A percentile compares a stretch with the other conserved stretches of the same genome.
phyloP scores from a whole-genome alignment of 2,329 filamentous ascomycete species.

The Diaporthe sp. region DNA sequence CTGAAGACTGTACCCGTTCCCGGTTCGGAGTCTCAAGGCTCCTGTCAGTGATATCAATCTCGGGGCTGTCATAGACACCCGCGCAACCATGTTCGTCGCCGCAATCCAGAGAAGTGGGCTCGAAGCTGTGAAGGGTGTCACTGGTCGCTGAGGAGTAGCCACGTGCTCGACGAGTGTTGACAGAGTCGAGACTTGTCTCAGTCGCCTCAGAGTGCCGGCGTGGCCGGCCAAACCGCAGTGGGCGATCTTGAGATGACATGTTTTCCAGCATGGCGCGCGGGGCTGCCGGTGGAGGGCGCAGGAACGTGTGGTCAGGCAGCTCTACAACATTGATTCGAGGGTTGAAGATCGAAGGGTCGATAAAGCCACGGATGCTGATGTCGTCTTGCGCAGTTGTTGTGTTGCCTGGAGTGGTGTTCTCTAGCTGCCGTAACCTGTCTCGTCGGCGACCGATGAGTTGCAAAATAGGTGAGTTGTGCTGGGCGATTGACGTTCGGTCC shows the following conservation, averaged over 20 bases:
- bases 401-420: too few species aligned
- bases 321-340: constrained; percentile 21
- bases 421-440: background rate
- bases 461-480: background rate
- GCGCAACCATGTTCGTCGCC: background rate
- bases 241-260: background rate
- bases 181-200: constrained; percentile 6
- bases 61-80: background rate
- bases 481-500: background rate
- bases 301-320: constrained; percentile 16
- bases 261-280: constrained; percentile 35
- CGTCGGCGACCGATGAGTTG: background rate
- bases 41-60: background rate
- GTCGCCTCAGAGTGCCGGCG: constrained; percentile 24
- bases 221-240: background rate
- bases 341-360: constrained; percentile 24
- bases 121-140: constrained; percentile 13
- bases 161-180: background rate
- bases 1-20: background rate
- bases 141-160: constrained; percentile 19
- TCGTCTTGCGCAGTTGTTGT: background rate
- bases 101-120: background rate
- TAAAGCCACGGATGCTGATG: background rate
- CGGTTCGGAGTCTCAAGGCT: background rate
- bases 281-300: constrained; percentile 8